Evolutionary conservation across 768 basidiomycete genomes (phyloP), one percentile per base, ranked within the genome.

Genomic region (Russula sp.): DNA sequence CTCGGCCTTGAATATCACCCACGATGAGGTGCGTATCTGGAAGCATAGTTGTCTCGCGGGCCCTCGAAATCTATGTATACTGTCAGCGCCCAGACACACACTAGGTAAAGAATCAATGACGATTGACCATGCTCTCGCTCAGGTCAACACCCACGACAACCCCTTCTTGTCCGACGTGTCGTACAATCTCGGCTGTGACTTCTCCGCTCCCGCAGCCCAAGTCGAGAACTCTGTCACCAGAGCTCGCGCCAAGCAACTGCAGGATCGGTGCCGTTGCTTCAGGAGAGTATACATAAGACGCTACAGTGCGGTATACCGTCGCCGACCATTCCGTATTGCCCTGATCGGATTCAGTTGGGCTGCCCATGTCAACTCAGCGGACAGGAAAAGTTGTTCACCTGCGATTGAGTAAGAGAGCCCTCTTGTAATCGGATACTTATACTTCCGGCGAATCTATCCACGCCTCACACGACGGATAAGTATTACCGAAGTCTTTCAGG

Each of bases 151-250:
- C 92, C 11, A 88, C 77, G 3, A 90, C 81, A 18, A 78, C 47
- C 0, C 90, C 86, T 3, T 57, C 49, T 0, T 55, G 7, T 74
- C 77, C 47, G 6, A 93, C 87, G 16, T 78, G 67, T 13, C 77
- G 70, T 50, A 80, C 76, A 35, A 95, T 76, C 58, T 79, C 73
- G 51, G 80, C 65, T 0, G 88, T 90, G 14, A 93, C 74, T 65
- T 93, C 87, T 0, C 90, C 92, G 48, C 85, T 90, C 18, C 93
- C 91, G 69, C 91, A 93, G 2, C 92, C 91, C 47, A 91, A 73
- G 67, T 91, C 90, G 61, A 88, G 75, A 48, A 93, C 85, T 52
- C 77, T 76, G 66, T 92, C 86, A 1, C 90, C 90, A 0, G 81
- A 78, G 64, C 79, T 65, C 0, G 88, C 78, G n/a, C 79, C 72